Conservation (phyloP, 164 flowering plant genomes). For the Houttuynia cordata region DNA sequence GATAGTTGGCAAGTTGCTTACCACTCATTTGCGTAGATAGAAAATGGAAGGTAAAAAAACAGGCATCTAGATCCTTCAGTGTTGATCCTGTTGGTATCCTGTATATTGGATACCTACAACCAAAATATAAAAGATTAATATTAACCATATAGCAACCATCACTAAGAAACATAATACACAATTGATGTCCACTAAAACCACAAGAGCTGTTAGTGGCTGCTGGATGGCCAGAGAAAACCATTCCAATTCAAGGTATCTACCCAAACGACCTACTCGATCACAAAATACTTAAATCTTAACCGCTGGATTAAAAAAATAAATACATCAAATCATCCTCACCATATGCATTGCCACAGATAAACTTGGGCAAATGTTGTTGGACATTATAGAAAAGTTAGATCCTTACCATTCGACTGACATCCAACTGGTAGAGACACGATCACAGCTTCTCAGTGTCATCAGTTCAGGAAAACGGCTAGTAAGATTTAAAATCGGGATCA, state of each 20-base stretch:
- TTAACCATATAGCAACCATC: background rate
- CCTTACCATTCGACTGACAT: constrained; percentile 84
- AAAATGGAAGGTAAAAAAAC: constrained; percentile 78
- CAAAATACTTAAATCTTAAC: background rate
- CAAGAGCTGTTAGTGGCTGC: no score
- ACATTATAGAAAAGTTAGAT: background rate
- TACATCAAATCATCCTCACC: no score
- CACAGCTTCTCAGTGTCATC: constrained; percentile 72
- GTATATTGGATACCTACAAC: constrained; percentile 87
- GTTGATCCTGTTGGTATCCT: constrained; percentile 89
- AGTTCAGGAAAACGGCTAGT: constrained; percentile 48
- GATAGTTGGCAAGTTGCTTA: constrained; percentile 10
- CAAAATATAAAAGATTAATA: background rate
- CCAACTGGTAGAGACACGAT: constrained; percentile 68
- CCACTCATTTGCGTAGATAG: constrained; percentile 55
- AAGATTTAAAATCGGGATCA: constrained; percentile 48
- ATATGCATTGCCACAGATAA: no score
- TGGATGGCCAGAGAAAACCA: no score
- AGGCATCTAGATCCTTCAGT: constrained; percentile 70
- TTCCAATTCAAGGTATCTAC: no score
- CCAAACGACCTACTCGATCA: background rate
- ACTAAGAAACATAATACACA: background rate
- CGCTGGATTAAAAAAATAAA: no score
- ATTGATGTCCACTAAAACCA: no score
- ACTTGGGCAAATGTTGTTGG: no score